phyloP scores from a whole-genome alignment of 73 alveolate genomes.

The Urostyla sp. region DNA sequence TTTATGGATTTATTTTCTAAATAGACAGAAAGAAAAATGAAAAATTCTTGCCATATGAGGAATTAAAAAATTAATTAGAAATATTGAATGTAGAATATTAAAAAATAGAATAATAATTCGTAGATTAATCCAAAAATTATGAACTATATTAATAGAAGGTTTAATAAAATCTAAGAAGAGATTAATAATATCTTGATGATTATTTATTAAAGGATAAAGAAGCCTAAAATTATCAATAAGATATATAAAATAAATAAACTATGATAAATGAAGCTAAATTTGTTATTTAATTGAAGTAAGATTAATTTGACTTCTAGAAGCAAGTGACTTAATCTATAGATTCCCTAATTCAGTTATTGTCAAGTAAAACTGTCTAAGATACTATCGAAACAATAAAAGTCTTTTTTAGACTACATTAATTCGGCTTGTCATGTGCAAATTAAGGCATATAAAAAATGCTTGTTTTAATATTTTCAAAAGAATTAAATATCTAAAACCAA shows the following conservation, averaged over 20 bases:
- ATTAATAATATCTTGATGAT: not conserved
- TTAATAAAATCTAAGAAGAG: constrained; percentile 64
- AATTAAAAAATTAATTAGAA: constrained; percentile 1
- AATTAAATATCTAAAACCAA: constrained; percentile 45
- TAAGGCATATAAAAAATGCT: constrained; percentile 74
- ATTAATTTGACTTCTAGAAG: constrained; percentile 70
- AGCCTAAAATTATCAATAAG: too few relatives aligned
- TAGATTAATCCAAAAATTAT: too few relatives aligned
- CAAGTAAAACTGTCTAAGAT: constrained; percentile 79
- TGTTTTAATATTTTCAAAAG: constrained; percentile 53
- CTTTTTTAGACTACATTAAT: constrained; percentile 65
- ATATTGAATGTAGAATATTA: not conserved
- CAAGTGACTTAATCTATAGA: constrained; percentile 69
- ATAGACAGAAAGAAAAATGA: constrained; percentile 46
- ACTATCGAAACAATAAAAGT: constrained; percentile 81
- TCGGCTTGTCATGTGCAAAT: constrained; percentile 72
- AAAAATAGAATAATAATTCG: too few relatives aligned
- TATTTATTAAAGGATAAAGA: not conserved
- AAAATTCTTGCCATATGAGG: constrained; percentile 39
- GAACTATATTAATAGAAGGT: constrained; percentile 1
- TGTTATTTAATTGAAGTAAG: too few relatives aligned
- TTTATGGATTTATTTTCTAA: constrained; percentile 65
- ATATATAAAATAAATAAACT: too few relatives aligned
- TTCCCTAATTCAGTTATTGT: constrained; percentile 72
- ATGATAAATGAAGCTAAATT: too few relatives aligned